Conservation (phyloP, 805 yeast genomes). For the Blastobotrys robertii region DNA sequence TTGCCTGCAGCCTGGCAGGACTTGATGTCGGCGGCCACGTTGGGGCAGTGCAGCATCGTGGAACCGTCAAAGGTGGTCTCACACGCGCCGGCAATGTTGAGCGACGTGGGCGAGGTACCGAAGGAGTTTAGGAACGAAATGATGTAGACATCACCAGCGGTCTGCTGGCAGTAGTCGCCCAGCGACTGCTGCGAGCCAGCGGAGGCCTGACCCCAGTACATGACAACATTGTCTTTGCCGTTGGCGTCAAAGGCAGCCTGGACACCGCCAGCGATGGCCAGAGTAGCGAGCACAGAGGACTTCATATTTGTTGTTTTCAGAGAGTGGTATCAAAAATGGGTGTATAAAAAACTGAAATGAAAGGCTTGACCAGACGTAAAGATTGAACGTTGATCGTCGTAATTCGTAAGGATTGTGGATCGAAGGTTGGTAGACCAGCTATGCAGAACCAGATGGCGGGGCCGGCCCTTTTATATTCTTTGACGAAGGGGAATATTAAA, state of each 20-base stretch:
- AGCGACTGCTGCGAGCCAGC: conserved; percentile 43
- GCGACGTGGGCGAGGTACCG: conserved; percentile 33
- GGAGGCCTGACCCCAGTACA: conserved; percentile 82
- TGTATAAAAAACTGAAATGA: too few species aligned
- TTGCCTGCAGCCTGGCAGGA: conserved; percentile 75
- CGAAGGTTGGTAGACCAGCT: too few species aligned
- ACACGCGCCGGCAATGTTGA: conserved; percentile 53
- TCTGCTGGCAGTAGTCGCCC: conserved; percentile 53
- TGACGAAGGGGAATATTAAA: too few species aligned
- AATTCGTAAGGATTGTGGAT: too few species aligned
- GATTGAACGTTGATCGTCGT: too few species aligned
- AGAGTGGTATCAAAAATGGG: background rate
- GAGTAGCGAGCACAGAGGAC: conserved; percentile 3
- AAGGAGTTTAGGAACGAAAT: conserved; percentile 61
- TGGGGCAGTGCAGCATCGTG: conserved; percentile 36
- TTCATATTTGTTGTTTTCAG: conserved; percentile 1
- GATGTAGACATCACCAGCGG: conserved; percentile 51
- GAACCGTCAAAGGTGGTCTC: conserved; percentile 28
- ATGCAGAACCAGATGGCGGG: too few species aligned
- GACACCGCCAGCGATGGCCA: conserved; percentile 6
- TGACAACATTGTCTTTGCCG: conserved; percentile 50
- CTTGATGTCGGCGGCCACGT: conserved; percentile 51
- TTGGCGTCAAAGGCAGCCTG: conserved; percentile 15
- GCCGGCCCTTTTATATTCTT: too few species aligned
- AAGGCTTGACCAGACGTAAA: too few species aligned